Evolutionary conservation across 176 grass and related monocot genomes (phyloP).

Genomic region (Avena sativa): DNA sequence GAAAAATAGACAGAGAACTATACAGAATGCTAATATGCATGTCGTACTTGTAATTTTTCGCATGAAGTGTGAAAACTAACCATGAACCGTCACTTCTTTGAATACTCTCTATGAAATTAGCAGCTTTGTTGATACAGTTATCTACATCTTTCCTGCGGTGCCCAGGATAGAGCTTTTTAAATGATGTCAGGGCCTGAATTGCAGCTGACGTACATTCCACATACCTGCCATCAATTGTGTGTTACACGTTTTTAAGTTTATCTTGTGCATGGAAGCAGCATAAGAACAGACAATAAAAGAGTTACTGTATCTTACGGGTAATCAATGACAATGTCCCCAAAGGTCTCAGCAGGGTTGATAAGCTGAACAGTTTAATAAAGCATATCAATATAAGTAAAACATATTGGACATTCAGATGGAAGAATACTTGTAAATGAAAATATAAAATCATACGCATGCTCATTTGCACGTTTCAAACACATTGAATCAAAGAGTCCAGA

Average conservation of each 20-base stretch:
- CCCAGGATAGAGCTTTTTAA: slow-evolving; percentile 84
- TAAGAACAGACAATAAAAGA: background rate
- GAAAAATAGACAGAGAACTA: slow-evolving; percentile 34
- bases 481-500: background rate
- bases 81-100: slow-evolving; percentile 84
- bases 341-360: slow-evolving; percentile 96
- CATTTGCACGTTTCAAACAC: background rate
- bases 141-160: slow-evolving; percentile 76
- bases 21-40: slow-evolving; percentile 28
- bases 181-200: slow-evolving; percentile 86
- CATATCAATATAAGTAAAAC: slow-evolving; percentile 37
- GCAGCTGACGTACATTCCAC: slow-evolving; percentile 98
- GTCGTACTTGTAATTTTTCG: background rate
- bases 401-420: slow-evolving; percentile 30
- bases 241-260: slow-evolving; percentile 40
- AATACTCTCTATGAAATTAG: slow-evolving; percentile 71
- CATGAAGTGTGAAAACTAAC: slow-evolving; percentile 49
- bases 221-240: slow-evolving; percentile 57
- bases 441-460: slow-evolving; percentile 24
- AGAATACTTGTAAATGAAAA: background rate
- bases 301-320: slow-evolving; percentile 83
- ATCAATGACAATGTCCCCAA: slow-evolving; percentile 95
- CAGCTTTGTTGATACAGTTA: slow-evolving; percentile 77
- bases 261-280: slow-evolving; percentile 38
- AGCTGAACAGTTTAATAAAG: slow-evolving; percentile 60